Base-by-base conservation (phyloP, 768 basidiomycete genomes). In the Suillus alpinus region DNA sequence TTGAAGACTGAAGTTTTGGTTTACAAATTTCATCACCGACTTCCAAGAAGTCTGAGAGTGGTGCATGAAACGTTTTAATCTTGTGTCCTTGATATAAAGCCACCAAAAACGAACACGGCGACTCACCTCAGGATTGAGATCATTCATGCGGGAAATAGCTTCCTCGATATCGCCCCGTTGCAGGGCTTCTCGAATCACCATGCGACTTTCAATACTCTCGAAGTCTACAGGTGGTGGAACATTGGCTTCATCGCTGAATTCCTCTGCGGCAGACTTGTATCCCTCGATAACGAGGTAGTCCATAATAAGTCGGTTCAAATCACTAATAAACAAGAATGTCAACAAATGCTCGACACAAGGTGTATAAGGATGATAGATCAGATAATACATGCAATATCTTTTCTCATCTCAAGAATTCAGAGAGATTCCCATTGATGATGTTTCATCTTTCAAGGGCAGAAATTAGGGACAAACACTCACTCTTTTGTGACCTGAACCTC, bases 41-140 rank as follows among this genome's bases (percentile, higher is more conserved):
- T 85, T 78, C 73, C 20, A 59, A 70, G 69, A 77, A 81, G 87
- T 79, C 87, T 97, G 81, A 85, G 95, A 88, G 94, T 96, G 95
- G 95, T 97, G 95, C 95, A 97, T 97, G 93, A 91, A 89, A 85
- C 73, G 69, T 68, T 93, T 79, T 89, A 95, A 96, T 96, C 94
- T 79, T 92, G 74, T 78, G 73, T 71, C 44, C 62, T 58, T 50
- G 52, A 49, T 56, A 57, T 46, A 51, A 66, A 44, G 57, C 43
- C 44, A 13, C 53, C 0, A 40, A 52, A 37, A 40, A 68, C 13
- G 59, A 59, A 59, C 63, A 46, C 14, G 39, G 67, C n/a, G 36
- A 75, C 92, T 79, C 77, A 98, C 97, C 88, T 98, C 95, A 32
- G 94, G 92, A 73, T 98, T 94, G 66, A 98, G 75, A 73, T 98